Percentiles rank a stretch among this genome's conserved stretches.
Conservation (phyloP, 768 basidiomycete genomes). For the Trametes elegans region DNA sequence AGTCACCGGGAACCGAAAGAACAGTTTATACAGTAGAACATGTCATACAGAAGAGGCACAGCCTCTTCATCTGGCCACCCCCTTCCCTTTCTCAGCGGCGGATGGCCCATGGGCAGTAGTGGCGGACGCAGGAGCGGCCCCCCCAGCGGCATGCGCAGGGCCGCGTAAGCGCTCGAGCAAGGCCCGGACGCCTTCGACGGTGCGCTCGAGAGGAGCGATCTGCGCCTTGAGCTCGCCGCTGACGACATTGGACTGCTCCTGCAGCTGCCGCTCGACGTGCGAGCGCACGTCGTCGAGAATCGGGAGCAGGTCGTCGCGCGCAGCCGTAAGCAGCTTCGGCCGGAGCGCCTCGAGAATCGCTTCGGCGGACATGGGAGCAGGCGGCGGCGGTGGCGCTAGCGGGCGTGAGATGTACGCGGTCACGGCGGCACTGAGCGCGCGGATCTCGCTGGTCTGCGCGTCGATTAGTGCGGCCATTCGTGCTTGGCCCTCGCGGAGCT, state of each 20-base stretch:
- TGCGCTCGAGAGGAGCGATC: slow-evolving; percentile 15
- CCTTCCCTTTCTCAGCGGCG: slow-evolving; percentile 3
- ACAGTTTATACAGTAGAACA: background rate
- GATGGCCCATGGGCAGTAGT: background rate
- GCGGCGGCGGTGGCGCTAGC: slow-evolving; percentile 8
- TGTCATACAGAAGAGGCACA: background rate
- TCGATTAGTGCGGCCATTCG: slow-evolving; percentile 10
- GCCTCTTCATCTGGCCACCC: background rate
- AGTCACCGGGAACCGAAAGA: too few relatives aligned
- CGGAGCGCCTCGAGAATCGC: slow-evolving; percentile 16
- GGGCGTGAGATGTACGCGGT: slow-evolving; percentile 13
- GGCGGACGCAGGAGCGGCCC: too few relatives aligned
- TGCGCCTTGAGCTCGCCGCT: slow-evolving; percentile 18
- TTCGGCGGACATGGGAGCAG: slow-evolving; percentile 11
- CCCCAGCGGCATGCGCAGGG: too few relatives aligned
- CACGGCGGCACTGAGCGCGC: slow-evolving; percentile 24
- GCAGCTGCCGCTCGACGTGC: slow-evolving; percentile 19
- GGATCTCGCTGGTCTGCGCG: slow-evolving; percentile 16
- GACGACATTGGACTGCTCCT: slow-evolving; percentile 18
- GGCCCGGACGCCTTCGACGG: slow-evolving; percentile 19
- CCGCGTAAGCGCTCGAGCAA: slow-evolving; percentile 20
- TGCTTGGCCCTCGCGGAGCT: slow-evolving; percentile 13
- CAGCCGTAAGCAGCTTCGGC: slow-evolving; percentile 17
- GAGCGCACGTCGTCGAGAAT: slow-evolving; percentile 16
- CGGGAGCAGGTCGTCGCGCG: slow-evolving; percentile 21